Evolutionary conservation across 345 rosid species (phyloP).

Genomic region (Leavenworthia alabamica): DNA sequence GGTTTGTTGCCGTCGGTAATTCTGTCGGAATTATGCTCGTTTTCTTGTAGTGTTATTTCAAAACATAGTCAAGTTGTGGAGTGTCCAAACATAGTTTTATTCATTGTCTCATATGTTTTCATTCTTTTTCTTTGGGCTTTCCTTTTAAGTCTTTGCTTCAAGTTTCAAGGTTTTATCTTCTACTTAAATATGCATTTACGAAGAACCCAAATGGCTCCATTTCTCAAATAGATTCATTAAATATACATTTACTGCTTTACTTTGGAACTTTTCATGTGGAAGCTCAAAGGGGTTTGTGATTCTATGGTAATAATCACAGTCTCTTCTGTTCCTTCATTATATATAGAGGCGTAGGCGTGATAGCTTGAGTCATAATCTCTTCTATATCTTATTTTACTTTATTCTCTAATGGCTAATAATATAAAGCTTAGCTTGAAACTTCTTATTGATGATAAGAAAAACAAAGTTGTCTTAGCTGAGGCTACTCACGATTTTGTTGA

Average conservation of each 20-base stretch:
- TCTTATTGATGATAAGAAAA: conserved; percentile 7
- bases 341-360: not conserved
- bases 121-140: too few species aligned
- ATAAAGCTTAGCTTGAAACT: conserved; percentile 15
- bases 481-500: conserved; percentile 23
- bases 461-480: conserved; percentile 27
- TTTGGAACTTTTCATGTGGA: not conserved
- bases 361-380: not conserved
- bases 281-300: not conserved
- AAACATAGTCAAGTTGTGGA: too few species aligned
- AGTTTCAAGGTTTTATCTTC: too few species aligned
- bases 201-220: not conserved
- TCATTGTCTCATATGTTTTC: too few species aligned
- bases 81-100: too few species aligned
- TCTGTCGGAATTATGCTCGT: too few species aligned
- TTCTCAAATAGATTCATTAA: not conserved
- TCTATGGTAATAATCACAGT: too few species aligned
- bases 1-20: too few species aligned
- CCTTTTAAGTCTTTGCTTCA: too few species aligned
- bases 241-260: not conserved
- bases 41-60: too few species aligned
- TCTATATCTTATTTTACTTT: not conserved
- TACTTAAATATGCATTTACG: too few species aligned
- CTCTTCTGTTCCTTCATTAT: too few species aligned
- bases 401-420: not conserved